These are phyloP conservation scores for Epichloe sylvatica DNA, from an alignment of 2,329 filamentous ascomycete species.

Conservation along the genomic window DNA sequence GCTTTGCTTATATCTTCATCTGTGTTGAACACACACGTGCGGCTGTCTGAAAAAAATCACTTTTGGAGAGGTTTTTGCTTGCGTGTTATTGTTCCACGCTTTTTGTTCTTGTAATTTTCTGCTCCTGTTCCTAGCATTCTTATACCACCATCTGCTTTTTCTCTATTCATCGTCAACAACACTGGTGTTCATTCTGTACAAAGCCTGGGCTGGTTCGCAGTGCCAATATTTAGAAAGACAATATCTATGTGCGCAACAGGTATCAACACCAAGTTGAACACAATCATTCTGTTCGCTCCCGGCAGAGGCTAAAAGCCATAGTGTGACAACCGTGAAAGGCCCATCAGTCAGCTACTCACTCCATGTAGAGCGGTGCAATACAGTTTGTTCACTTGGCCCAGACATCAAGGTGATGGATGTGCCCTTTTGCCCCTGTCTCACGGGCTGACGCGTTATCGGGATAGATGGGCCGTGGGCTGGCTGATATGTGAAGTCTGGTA, in stretches of 20 bases:
- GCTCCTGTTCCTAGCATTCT: not conserved
- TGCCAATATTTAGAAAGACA: not conserved
- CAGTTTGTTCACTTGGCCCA: not conserved
- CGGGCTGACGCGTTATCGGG: not conserved
- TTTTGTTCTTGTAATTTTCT: not conserved
- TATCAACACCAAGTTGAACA: not conserved
- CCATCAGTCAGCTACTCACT: not conserved
- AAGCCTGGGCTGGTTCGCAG: not conserved
- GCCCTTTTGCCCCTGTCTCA: not conserved
- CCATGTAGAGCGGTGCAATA: not conserved
- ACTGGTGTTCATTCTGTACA: not conserved
- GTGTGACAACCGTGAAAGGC: not conserved
- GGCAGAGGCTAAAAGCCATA: not conserved
- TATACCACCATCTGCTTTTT: conserved; percentile 1
- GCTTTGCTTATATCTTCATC: not conserved
- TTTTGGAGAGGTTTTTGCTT: not conserved
- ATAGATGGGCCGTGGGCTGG: not conserved
- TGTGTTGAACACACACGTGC: not conserved
- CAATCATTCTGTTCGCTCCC: not conserved
- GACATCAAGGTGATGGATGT: not conserved
- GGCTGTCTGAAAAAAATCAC: not conserved
- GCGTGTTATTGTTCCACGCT: not conserved
- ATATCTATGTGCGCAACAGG: not conserved
- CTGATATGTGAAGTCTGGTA: too few relatives aligned
- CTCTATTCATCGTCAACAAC: not conserved